Conservation (phyloP, 78 protist genomes). For the Protostelium mycophagum region DNA sequence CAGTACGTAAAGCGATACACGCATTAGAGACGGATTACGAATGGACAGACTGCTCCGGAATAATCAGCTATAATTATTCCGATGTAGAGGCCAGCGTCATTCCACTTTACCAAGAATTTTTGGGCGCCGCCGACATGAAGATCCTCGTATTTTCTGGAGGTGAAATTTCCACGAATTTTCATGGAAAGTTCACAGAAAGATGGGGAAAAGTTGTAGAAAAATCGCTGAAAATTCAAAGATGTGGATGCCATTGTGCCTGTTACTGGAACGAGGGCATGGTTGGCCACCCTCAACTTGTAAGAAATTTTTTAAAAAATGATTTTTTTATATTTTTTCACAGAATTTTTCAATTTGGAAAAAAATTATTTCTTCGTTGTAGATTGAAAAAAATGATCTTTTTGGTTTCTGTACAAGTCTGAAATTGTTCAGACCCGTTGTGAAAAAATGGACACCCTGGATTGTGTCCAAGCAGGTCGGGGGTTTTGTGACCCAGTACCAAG, state of each 20-base stretch:
- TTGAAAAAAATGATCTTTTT: neutral
- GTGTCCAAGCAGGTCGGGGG: neutral
- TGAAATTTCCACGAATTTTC: no score
- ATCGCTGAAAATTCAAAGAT: no score
- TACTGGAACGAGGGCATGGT: neutral
- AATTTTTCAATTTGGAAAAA: no score
- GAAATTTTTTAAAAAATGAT: no score
- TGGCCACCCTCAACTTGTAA: neutral
- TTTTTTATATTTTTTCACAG: no score
- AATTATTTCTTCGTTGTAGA: no score
- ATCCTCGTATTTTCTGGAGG: neutral
- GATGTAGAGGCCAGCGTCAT: neutral
- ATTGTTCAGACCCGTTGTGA: neutral
- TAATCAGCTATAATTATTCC: neutral
- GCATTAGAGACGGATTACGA: neutral
- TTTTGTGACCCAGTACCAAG: neutral
- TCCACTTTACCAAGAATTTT: neutral
- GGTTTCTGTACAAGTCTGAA: no score
- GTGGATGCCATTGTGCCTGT: neutral
- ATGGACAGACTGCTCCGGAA: neutral
- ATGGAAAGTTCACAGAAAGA: no score
- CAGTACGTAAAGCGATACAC: neutral
- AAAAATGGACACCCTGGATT: neutral
- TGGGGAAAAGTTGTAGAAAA: no score
- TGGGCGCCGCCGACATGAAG: neutral